Base-by-base conservation (phyloP, 2,329 filamentous ascomycete genomes). In the Arthroderma uncinatum region DNA sequence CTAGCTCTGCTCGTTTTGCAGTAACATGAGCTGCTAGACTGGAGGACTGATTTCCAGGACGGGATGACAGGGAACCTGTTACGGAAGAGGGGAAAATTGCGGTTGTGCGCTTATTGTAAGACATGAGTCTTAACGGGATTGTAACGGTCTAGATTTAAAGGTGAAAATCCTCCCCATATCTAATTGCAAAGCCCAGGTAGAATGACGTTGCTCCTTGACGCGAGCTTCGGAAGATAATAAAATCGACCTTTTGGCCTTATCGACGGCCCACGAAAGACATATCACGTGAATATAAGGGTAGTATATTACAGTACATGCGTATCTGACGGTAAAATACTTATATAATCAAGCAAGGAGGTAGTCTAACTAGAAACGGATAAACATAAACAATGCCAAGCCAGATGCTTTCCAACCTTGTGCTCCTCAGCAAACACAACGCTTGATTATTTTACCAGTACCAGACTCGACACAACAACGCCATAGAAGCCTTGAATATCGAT, bases 1-100 rank as follows among this genome's bases (percentile, higher is more conserved):
- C 81, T 42, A 85, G 73, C 66, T 85, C 82, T 36, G 77, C 74
- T 63, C 79, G 81, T 72, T 85, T 85, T 62, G 82, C 78, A 59
- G 79, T 76, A 65, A 85, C 83, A 64, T 82, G 81, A 36, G 79
- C 74, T 54, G 80, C 73, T n/a, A 85, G 73, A 1, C 80, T 79
- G 6, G 80, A 80, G 64, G 82, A 79, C 58, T 76, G 72, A 16
- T 28, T 40, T 12, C 53, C 53, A 36, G 53, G 70, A 62, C 63
- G 74, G 62, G 34, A 62, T 58, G 54, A 65, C 63, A 63, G 67
- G 58, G 54, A 66, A 60, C 39, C 60, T 62, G 44, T 63, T 66
- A 53, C 65, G 61, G 53, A 54, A 25, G 52, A 54, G 5, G 52
- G 36, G 33, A 40, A 54, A 19, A 50, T 50, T 21, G 47, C 47